Base-by-base conservation (phyloP, 2,329 filamentous ascomycete species). In the Coniochaeta ligniaria region DNA sequence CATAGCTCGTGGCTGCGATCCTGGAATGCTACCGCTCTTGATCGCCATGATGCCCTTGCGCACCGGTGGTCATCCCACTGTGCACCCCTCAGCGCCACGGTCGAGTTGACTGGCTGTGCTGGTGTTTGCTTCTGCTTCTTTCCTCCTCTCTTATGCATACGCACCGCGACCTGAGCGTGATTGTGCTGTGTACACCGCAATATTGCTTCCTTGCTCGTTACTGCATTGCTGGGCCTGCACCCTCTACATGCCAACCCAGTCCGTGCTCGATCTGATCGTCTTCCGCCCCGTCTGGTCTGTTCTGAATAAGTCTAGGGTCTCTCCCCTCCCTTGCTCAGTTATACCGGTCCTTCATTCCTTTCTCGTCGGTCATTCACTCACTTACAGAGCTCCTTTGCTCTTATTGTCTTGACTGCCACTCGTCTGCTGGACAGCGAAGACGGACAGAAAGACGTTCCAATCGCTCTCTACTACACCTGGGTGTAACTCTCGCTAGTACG, bases 361-460 rank as follows among this genome's bases (percentile, higher is more conserved):
- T 55, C 31, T 54, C 45, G n/a, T 28, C 47, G 6, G 22, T 31
- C 47, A 52, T 31, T 31, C 47, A 52, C 47, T 52, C 47, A 2
- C 47, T 52, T 28, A 31, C 24, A 17, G 47, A 52, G 24, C 50
- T 31, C 54, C 33, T 36, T 2, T 35, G 17, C 31, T 56, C 54
- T 36, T 28, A 3, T 38, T 24, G 38, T 54, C 26, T 36, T 26
- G 16, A n/a, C 59, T 60, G 35, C 36, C 38, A 52, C 61, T 63
- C 59, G 63, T 65, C 68, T 70, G 68, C 68, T 66, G 68, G 66
- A 62, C 69, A 68, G 67, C 65, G 64, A 67, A 64, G 66, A 70
- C 61, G 60, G 59, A 64, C 31, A 56, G 31, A 33, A 54, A 41
- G 38, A 52, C 28, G 47, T 31, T 8, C 24, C 2, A 2, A 28